A percentile compares a stretch with the other conserved stretches of the same genome.
These are phyloP conservation scores for Bipolaris oryzae DNA, from an alignment of 2,329 filamentous ascomycete species.

Conservation along the genomic window DNA sequence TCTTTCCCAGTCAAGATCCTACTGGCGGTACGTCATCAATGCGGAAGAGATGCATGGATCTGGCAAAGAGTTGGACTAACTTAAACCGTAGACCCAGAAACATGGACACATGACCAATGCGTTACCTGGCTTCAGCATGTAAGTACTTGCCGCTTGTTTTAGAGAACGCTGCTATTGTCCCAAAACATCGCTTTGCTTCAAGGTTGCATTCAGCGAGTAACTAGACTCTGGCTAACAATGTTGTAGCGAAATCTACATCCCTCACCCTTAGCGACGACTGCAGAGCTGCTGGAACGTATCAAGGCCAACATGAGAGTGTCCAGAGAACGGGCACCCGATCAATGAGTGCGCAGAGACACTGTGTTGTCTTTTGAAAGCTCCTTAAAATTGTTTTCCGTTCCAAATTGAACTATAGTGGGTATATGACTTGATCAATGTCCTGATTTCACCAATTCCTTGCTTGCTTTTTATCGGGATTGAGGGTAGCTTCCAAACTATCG, in stretches of 20 bases:
- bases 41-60: background rate
- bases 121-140: constrained; percentile 81
- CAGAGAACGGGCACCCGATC: constrained; percentile 18
- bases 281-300: constrained; percentile 70
- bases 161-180: background rate
- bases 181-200: background rate
- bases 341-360: background rate
- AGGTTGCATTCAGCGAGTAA: background rate
- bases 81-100: constrained; percentile 60
- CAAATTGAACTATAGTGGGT: background rate
- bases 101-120: constrained; percentile 82
- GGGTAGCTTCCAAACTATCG: background rate
- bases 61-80: background rate
- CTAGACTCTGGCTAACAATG: background rate
- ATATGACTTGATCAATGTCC: no score
- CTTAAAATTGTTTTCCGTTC: background rate
- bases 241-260: constrained; percentile 68
- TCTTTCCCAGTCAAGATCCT: constrained; percentile 84
- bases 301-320: constrained; percentile 67
- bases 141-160: constrained; percentile 49
- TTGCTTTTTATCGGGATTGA: background rate
- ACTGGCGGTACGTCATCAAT: constrained; percentile 64
- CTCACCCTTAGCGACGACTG: constrained; percentile 62
- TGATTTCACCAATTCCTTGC: no score
- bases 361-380: background rate